phyloP scores from a whole-genome alignment of 495 filamentous ascomycete species.

The Clavariopsis aquatica region DNA sequence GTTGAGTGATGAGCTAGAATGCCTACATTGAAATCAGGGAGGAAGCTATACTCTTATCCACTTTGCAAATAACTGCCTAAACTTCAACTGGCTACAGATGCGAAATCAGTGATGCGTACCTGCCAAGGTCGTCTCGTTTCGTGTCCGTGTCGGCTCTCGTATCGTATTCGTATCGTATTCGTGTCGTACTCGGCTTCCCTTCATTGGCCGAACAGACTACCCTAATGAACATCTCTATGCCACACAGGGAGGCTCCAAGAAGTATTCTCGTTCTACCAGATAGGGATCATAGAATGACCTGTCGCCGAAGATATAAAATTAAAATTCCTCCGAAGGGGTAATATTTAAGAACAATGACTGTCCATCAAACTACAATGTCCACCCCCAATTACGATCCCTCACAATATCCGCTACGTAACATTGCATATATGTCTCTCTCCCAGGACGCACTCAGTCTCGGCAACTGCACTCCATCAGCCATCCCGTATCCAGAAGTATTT shows the following conservation, averaged over 20 bases:
- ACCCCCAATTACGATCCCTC: not conserved
- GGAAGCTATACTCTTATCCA: not conserved
- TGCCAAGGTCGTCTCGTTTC: not conserved
- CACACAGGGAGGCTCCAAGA: no score
- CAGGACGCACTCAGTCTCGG: not conserved
- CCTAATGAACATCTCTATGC: no score
- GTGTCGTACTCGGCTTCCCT: not conserved
- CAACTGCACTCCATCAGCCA: not conserved
- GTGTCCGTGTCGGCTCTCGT: not conserved
- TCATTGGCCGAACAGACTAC: no score
- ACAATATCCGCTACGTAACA: not conserved
- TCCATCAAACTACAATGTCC: no score
- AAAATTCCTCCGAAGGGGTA: no score
- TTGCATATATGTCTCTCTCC: not conserved
- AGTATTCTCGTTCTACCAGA: no score
- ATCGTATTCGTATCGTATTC: not conserved
- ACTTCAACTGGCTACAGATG: not conserved
- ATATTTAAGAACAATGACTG: no score
- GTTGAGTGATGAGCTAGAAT: no score
- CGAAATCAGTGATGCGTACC: not conserved
- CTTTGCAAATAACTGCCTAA: not conserved
- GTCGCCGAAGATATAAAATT: no score
- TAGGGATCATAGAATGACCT: no score
- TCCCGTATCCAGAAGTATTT: conserved; percentile 4
- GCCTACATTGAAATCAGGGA: not conserved